Evolutionary conservation across 2,329 filamentous ascomycete species (phyloP).

Genomic region (Fusarium avenaceum): DNA sequence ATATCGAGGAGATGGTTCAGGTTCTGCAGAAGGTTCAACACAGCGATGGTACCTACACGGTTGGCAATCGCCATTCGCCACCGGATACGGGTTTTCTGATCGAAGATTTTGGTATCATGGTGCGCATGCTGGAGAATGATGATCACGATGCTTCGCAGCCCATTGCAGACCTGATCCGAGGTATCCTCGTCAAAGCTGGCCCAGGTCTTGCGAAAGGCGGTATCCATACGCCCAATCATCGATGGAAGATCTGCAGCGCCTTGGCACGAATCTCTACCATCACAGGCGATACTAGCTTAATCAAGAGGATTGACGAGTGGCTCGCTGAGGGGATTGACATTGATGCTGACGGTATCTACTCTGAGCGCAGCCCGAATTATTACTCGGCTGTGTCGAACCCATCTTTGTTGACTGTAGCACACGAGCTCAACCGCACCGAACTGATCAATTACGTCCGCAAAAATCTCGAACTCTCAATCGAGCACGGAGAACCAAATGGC

Average conservation of each 20-base stretch:
- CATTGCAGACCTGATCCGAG: conserved; percentile 8
- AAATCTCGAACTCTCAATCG: conserved; percentile 23
- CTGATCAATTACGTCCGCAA: conserved; percentile 11
- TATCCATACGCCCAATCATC: conserved; percentile 19
- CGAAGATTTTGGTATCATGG: conserved; percentile 27
- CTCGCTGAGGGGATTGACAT: conserved; percentile 27
- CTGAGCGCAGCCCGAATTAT: conserved; percentile 19
- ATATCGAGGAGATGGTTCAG: conserved; percentile 19
- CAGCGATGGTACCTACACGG: conserved; percentile 13
- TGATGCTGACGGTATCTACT: conserved; percentile 25
- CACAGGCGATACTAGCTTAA: background rate
- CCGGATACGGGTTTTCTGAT: conserved; percentile 28
- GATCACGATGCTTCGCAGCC: conserved; percentile 6
- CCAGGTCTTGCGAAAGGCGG: conserved; percentile 21
- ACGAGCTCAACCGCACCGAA: conserved; percentile 14
- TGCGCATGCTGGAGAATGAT: conserved; percentile 21
- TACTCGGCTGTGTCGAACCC: conserved; percentile 27
- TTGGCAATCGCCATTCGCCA: conserved; percentile 25
- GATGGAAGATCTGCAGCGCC: conserved; percentile 31
- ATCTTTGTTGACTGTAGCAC: conserved; percentile 7
- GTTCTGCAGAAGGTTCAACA: conserved; percentile 10
- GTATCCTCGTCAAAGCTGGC: conserved; percentile 15
- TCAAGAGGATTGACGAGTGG: conserved; percentile 23
- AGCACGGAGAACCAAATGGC: conserved; percentile 18
- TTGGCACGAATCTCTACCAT: conserved; percentile 23